Conservation (phyloP, 352 stramenopile species). For the Phytophthora cactorum region DNA sequence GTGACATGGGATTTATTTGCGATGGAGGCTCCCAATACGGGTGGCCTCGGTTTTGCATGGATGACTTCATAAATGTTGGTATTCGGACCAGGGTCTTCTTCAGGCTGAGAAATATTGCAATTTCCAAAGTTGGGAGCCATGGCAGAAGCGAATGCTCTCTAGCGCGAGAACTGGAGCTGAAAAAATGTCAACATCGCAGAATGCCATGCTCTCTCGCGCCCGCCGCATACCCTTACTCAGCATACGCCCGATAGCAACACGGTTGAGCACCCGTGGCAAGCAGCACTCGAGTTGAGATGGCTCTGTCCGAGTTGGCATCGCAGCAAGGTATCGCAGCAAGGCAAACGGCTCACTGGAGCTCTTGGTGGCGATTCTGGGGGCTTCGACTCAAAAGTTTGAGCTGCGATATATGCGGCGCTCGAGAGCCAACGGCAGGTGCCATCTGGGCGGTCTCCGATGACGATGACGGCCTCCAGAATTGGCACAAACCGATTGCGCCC, state of each 20-base stretch:
- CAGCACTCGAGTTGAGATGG: neutral
- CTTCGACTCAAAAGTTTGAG: too few relatives aligned
- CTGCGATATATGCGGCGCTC: neutral
- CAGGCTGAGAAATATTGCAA: neutral
- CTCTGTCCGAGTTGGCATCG: neutral
- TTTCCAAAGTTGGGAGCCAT: neutral
- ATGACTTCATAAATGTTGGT: too few relatives aligned
- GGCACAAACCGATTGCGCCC: constrained; percentile 19
- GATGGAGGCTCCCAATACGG: neutral
- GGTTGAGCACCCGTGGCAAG: neutral
- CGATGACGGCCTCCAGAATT: constrained; percentile 1
- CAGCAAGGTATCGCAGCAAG: too few relatives aligned
- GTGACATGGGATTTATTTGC: too few relatives aligned
- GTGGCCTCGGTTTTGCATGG: neutral
- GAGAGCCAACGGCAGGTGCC: neutral
- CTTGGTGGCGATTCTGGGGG: too few relatives aligned
- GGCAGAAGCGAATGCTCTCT: neutral
- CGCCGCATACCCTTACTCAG: neutral
- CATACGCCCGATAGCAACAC: neutral
- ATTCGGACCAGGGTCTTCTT: neutral
- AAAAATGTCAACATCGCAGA: neutral
- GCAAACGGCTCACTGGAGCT: too few relatives aligned
- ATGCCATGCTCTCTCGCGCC: neutral
- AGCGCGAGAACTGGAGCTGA: neutral
- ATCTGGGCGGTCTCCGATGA: neutral